These are phyloP conservation scores for Stenogyne calaminthoides DNA, from an alignment of 305 asterid genomes.

Conservation along the genomic window DNA sequence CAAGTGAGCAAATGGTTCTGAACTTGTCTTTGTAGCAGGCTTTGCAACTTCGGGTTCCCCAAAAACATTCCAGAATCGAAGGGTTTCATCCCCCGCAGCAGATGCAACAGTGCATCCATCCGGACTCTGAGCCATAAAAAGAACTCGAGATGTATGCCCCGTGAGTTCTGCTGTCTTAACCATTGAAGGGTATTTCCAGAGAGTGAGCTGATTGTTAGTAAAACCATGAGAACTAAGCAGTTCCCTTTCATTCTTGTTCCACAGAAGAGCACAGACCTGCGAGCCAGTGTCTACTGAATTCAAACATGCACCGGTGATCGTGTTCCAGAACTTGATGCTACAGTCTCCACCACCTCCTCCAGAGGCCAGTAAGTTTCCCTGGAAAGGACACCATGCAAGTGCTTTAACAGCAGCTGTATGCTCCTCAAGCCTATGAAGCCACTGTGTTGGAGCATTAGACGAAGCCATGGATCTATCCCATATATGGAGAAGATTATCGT, in stretches of 20 bases:
- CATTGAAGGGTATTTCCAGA: background rate
- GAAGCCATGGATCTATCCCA: background rate
- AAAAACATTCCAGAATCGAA: background rate
- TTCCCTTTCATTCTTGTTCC: background rate
- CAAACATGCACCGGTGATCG: background rate
- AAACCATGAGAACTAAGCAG: background rate
- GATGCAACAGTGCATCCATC: background rate
- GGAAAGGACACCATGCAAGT: slow-evolving; percentile 2
- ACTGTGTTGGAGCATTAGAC: background rate
- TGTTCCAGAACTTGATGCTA: background rate
- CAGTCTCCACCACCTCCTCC: background rate
- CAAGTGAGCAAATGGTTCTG: background rate
- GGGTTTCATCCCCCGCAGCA: background rate
- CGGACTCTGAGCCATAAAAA: background rate
- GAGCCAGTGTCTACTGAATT: background rate
- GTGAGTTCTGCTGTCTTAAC: background rate
- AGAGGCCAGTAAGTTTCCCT: background rate
- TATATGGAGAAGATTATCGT: background rate
- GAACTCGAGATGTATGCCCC: background rate
- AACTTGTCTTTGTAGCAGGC: background rate
- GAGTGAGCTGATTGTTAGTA: background rate
- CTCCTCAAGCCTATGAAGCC: background rate
- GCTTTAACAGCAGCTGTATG: background rate
- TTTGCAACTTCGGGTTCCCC: background rate
- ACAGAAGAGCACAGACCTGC: background rate